A percentile compares a stretch with the other conserved stretches of the same genome.
Conservation (phyloP, 2,329 filamentous ascomycete genomes). For the Blumeria hordei region DNA sequence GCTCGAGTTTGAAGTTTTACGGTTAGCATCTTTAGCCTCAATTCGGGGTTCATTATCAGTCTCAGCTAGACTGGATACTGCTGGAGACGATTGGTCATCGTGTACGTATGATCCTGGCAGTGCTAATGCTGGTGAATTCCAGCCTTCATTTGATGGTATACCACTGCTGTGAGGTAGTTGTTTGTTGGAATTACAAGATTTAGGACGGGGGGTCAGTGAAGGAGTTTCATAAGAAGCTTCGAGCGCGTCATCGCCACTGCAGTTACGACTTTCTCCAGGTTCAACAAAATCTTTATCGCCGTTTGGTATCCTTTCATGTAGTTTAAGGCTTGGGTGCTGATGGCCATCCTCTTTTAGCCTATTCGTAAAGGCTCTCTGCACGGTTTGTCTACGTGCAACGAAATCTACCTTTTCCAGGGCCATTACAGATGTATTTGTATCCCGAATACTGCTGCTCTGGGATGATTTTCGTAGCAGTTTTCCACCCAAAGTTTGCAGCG, state of each 20-base stretch:
- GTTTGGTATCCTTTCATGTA: conserved; percentile 2
- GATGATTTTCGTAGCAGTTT: conserved; percentile 10
- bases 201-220: conserved; percentile 1
- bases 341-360: conserved; percentile 53
- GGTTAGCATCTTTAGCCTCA: conserved; percentile 17
- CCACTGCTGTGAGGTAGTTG: not conserved
- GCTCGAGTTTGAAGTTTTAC: not conserved
- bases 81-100: conserved; percentile 29
- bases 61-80: conserved; percentile 36
- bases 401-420: conserved; percentile 47
- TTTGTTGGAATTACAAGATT: conserved; percentile 8
- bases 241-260: not conserved
- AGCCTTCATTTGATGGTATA: not conserved
- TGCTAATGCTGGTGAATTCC: conserved; percentile 41
- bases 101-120: conserved; percentile 36
- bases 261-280: not conserved
- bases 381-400: conserved; percentile 55
- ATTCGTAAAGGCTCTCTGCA: conserved; percentile 65
- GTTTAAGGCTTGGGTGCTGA: conserved; percentile 21
- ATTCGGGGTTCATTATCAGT: conserved; percentile 52
- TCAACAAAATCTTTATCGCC: not conserved
- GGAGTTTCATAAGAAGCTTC: not conserved
- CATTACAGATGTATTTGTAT: conserved; percentile 20
- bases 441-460: conserved; percentile 12
- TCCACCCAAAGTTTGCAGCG: conserved; percentile 9